Percentiles rank a stretch among this genome's conserved stretches.
Evolutionary conservation across 768 basidiomycete species (phyloP).

Genomic region (Hydnum rufescens): DNA sequence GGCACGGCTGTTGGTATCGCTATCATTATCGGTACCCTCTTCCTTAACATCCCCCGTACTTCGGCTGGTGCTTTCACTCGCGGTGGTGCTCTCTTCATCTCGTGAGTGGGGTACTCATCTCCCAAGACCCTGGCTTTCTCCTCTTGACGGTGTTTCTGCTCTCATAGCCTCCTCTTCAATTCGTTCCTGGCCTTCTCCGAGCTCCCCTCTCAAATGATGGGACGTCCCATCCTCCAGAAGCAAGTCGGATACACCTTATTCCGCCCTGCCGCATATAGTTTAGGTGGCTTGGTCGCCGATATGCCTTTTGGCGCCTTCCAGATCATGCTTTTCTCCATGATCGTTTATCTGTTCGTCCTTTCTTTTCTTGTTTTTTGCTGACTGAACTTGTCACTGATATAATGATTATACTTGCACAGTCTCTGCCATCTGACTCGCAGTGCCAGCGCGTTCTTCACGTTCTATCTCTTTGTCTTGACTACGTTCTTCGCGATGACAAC

Average conservation of each 20-base stretch:
- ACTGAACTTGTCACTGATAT: not conserved
- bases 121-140: conserved; percentile 6
- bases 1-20: conserved; percentile 20
- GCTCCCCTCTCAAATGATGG: conserved; percentile 61
- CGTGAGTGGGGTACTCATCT: conserved; percentile 14
- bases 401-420: not conserved
- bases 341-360: conserved; percentile 19
- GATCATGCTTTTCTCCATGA: conserved; percentile 18
- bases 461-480: conserved; percentile 17
- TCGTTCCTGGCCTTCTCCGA: conserved; percentile 57
- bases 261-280: conserved; percentile 21
- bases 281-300: conserved; percentile 21
- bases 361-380: not conserved
- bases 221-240: conserved; percentile 39
- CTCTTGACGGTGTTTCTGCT: no score
- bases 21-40: conserved; percentile 55
- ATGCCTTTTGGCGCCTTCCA: conserved; percentile 20
- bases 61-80: conserved; percentile 75
- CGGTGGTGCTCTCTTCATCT: conserved; percentile 52
- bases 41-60: conserved; percentile 48
- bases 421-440: conserved; percentile 20
- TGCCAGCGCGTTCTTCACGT: conserved; percentile 17
- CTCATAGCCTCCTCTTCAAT: conserved; percentile 29
- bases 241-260: conserved; percentile 26
- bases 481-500: conserved; percentile 19